Conservation (phyloP, 768 basidiomycete genomes). For the Scleroderma bovista region DNA sequence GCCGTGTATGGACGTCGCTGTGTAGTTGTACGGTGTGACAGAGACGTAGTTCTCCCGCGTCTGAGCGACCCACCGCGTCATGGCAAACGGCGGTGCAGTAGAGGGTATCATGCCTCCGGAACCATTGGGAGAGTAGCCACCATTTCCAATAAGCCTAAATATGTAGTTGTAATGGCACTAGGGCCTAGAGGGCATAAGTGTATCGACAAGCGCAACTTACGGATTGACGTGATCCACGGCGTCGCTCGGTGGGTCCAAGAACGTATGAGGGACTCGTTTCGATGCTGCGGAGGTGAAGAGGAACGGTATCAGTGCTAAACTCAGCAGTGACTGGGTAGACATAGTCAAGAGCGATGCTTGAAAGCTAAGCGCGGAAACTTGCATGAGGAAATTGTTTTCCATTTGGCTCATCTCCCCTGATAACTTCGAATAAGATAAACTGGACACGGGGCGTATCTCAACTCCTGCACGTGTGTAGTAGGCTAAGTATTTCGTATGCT, state of each 20-base stretch:
- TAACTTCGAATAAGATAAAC: no score
- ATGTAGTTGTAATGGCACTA: no score
- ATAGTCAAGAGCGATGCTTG: slow-evolving; percentile 1
- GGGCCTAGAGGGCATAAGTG: neutral
- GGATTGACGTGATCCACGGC: slow-evolving; percentile 44
- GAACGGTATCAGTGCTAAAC: slow-evolving; percentile 12
- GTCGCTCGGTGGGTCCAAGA: slow-evolving; percentile 27
- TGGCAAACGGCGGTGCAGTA: slow-evolving; percentile 73
- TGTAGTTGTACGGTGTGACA: slow-evolving; percentile 64
- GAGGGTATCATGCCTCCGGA: slow-evolving; percentile 79
- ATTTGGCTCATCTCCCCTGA: no score
- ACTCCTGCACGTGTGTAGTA: no score
- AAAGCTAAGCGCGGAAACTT: no score
- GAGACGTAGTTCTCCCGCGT: slow-evolving; percentile 75
- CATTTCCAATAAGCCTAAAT: slow-evolving; percentile 62
- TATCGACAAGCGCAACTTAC: slow-evolving; percentile 22
- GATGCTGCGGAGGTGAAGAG: slow-evolving; percentile 10
- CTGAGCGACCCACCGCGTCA: slow-evolving; percentile 84
- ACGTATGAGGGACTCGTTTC: slow-evolving; percentile 6
- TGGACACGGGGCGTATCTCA: no score
- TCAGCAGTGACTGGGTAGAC: slow-evolving; percentile 8
- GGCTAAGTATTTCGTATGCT: no score
- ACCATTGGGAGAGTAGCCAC: slow-evolving; percentile 62
- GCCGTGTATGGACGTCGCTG: slow-evolving; percentile 56
- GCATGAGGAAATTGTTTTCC: no score